Evolutionary conservation across 2,329 filamentous ascomycete genomes (phyloP).

Genomic region (Eutypella sp.): DNA sequence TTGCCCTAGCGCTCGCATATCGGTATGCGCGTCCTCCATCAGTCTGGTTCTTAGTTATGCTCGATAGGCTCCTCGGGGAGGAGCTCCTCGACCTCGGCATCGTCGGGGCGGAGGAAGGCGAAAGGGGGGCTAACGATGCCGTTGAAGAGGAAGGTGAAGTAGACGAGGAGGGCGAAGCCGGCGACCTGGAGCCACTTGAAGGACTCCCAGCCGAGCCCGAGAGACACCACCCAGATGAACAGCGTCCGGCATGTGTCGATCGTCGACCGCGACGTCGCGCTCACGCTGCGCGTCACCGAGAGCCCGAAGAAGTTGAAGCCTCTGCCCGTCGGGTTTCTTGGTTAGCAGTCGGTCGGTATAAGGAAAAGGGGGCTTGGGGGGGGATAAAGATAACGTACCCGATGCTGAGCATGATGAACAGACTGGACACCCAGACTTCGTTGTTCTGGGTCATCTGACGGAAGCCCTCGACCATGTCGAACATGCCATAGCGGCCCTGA

Average conservation of each 20-base stretch:
- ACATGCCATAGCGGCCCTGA: slow-evolving; percentile 73
- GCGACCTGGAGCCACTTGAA: slow-evolving; percentile 96
- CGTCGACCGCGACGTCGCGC: slow-evolving; percentile 87
- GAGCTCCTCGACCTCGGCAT: slow-evolving; percentile 57
- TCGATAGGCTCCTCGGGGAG: slow-evolving; percentile 82
- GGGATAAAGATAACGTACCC: slow-evolving; percentile 56
- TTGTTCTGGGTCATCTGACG: slow-evolving; percentile 70
- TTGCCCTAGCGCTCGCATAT: too few relatives aligned
- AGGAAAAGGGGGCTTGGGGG: neutral
- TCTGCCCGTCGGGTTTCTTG: slow-evolving; percentile 38
- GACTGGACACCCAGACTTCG: slow-evolving; percentile 67
- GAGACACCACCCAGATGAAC: slow-evolving; percentile 95
- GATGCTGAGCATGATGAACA: slow-evolving; percentile 96
- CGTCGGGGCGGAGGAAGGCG: slow-evolving; percentile 55
- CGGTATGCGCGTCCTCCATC: too few relatives aligned
- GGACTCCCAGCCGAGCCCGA: slow-evolving; percentile 90
- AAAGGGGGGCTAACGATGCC: slow-evolving; percentile 83
- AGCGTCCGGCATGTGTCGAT: slow-evolving; percentile 97
- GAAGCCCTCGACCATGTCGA: slow-evolving; percentile 84
- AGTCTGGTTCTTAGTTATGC: slow-evolving; percentile 43
- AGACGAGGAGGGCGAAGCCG: slow-evolving; percentile 86
- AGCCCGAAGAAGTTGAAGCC: slow-evolving; percentile 99
- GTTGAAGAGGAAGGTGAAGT: slow-evolving; percentile 96
- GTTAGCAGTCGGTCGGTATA: slow-evolving; percentile 4
- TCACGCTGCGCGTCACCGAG: slow-evolving; percentile 83